Evolutionary conservation across 257 asterid species (phyloP).

Genomic region (Penstemon davidsonii): DNA sequence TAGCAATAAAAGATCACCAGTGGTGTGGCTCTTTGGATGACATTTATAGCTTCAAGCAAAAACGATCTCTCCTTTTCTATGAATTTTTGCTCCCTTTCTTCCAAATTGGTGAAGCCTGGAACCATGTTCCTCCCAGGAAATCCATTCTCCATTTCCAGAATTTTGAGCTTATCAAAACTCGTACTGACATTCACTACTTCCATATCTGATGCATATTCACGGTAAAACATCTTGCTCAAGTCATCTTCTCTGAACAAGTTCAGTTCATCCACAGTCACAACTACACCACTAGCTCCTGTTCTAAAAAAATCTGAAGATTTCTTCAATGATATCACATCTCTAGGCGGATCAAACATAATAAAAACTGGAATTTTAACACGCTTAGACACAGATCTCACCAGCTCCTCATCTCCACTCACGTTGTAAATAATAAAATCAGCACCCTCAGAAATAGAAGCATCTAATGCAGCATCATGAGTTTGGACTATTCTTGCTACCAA

Average conservation of each 20-base stretch:
- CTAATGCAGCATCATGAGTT: constrained; percentile 66
- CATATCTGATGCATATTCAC: constrained; percentile 32
- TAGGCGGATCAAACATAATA: constrained; percentile 49
- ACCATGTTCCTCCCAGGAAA: constrained; percentile 50
- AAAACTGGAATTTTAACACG: constrained; percentile 74
- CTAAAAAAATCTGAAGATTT: constrained; percentile 41
- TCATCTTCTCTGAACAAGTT: constrained; percentile 45
- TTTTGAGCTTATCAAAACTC: constrained; percentile 29
- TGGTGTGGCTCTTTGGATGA: constrained; percentile 78
- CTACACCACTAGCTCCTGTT: constrained; percentile 86
- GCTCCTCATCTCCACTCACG: constrained; percentile 45
- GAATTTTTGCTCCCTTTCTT: constrained; percentile 62
- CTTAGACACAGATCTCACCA: constrained; percentile 51
- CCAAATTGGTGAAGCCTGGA: constrained; percentile 59
- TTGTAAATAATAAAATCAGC: constrained; percentile 84
- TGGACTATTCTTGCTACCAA: constrained; percentile 82
- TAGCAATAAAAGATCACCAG: constrained; percentile 82
- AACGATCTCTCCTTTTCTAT: constrained; percentile 62
- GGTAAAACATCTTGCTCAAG: constrained; percentile 44
- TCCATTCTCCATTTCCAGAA: constrained; percentile 52
- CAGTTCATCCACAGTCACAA: constrained; percentile 63
- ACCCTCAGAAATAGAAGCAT: constrained; percentile 84
- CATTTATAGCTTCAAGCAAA: constrained; percentile 64
- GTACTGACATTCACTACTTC: constrained; percentile 40
- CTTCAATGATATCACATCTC: constrained; percentile 35